phyloP scores from a whole-genome alignment of 2,329 filamentous ascomycete genomes.

The Cytospora leucostoma region DNA sequence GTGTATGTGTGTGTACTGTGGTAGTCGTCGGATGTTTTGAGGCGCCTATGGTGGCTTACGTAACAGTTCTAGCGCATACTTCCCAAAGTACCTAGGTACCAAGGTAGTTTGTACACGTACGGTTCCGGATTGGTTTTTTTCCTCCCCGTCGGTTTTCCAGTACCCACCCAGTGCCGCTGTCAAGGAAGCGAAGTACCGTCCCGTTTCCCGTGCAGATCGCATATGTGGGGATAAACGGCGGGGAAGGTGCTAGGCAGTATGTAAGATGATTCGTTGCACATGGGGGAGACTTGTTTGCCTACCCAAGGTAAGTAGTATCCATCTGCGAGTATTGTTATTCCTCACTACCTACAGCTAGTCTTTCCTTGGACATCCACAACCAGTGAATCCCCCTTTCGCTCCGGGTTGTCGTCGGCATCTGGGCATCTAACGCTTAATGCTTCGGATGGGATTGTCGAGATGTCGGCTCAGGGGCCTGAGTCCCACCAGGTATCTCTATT shows the following conservation, averaged over 20 bases:
- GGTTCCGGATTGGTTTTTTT: too few relatives aligned
- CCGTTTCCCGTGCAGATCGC: neutral
- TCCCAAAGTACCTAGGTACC: too few relatives aligned
- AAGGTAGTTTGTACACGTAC: too few relatives aligned
- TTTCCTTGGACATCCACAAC: neutral
- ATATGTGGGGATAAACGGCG: neutral
- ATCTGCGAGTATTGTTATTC: neutral
- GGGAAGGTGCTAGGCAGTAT: neutral
- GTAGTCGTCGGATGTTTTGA: too few relatives aligned
- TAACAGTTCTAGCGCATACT: too few relatives aligned
- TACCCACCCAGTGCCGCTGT: too few relatives aligned
- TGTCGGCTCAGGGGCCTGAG: neutral
- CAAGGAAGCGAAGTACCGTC: too few relatives aligned
- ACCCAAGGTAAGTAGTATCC: too few relatives aligned
- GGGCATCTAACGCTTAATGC: neutral
- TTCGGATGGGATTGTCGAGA: neutral
- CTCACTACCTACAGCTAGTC: neutral
- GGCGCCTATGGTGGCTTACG: too few relatives aligned
- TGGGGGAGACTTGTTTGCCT: neutral
- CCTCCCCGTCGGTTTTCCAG: too few relatives aligned
- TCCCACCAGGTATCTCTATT: neutral
- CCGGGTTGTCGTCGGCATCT: neutral
- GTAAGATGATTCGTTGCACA: neutral
- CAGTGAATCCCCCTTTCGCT: neutral
- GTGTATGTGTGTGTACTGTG: too few relatives aligned